Evolutionary conservation across 2,329 filamentous ascomycete genomes (phyloP).

Genomic region (Monosporascus sp.): DNA sequence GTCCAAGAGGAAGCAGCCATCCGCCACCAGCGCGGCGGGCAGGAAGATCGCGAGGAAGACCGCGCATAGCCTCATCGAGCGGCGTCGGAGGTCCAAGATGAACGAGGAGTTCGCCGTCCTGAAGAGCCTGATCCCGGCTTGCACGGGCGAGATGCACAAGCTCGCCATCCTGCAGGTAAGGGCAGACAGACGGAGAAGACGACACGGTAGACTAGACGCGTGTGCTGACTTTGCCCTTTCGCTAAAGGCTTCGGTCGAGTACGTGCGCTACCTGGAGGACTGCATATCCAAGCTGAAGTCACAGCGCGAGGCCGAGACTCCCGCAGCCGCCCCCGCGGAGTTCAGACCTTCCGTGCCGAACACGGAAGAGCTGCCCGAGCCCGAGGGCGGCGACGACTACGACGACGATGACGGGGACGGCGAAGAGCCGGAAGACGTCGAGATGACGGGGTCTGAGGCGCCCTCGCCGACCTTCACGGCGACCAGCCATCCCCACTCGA

Average conservation of each 20-base stretch:
- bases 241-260: constrained; percentile 84
- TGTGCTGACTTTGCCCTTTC: neutral
- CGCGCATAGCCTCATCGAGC: constrained; percentile 91
- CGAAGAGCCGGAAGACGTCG: constrained; percentile 45
- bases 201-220: constrained; percentile 1
- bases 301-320: constrained; percentile 35
- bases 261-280: constrained; percentile 87
- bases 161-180: constrained; percentile 85
- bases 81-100: constrained; percentile 89
- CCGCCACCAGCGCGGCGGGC: constrained; percentile 75
- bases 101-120: constrained; percentile 94
- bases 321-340: constrained; percentile 23
- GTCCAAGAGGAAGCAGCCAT: constrained; percentile 70
- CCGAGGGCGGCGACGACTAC: constrained; percentile 27
- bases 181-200: neutral
- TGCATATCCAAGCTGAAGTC: constrained; percentile 77
- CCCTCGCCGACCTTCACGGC: constrained; percentile 42
- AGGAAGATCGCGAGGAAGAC: constrained; percentile 94
- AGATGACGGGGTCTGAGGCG: constrained; percentile 53
- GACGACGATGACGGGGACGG: constrained; percentile 34
- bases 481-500: constrained; percentile 25
- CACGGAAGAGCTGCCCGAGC: constrained; percentile 9
- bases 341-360: constrained; percentile 25
- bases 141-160: constrained; percentile 97
- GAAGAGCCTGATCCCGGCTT: constrained; percentile 94